A percentile compares a stretch with the other conserved stretches of the same genome.
phyloP scores from a whole-genome alignment of 768 basidiomycete genomes.

The Leccinum truebloodii region DNA sequence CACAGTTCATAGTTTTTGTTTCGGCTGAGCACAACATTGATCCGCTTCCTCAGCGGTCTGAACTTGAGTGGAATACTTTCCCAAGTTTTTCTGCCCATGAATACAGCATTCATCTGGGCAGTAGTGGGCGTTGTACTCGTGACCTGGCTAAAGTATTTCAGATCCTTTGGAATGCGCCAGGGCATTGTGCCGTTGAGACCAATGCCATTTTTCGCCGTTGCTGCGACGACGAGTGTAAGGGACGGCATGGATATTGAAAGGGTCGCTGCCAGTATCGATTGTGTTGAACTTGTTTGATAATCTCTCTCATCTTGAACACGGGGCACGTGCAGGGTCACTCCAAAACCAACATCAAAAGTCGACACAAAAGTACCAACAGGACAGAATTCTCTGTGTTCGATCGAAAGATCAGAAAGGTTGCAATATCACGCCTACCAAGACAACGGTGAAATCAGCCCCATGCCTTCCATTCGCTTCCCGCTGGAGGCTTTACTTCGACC shows the following conservation, averaged over 20 bases:
- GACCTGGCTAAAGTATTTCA: constrained; percentile 89
- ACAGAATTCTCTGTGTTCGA: background rate
- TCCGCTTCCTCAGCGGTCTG: constrained; percentile 72
- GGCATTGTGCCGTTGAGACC: constrained; percentile 76
- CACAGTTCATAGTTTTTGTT: constrained; percentile 63
- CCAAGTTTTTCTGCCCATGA: constrained; percentile 99
- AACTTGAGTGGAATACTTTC: constrained; percentile 89
- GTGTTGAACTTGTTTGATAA: background rate
- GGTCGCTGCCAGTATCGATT: background rate
- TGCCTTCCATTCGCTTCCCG: constrained; percentile 82
- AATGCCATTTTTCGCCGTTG: constrained; percentile 85
- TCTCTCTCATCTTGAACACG: background rate
- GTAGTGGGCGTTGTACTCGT: constrained; percentile 60
- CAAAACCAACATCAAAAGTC: background rate
- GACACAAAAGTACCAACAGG: background rate
- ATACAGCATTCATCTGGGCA: constrained; percentile 65
- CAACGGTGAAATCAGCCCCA: constrained; percentile 48
- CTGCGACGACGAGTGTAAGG: constrained; percentile 92
- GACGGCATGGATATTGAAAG: constrained; percentile 45
- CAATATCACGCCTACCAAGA: background rate
- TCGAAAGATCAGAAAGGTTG: background rate
- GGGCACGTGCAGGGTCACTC: background rate
- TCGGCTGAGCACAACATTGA: constrained; percentile 78
- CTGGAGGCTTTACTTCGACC: constrained; percentile 80
- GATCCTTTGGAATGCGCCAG: constrained; percentile 87